phyloP scores from a whole-genome alignment of 164 flowering plant genomes.

The Echeveria elegans region DNA sequence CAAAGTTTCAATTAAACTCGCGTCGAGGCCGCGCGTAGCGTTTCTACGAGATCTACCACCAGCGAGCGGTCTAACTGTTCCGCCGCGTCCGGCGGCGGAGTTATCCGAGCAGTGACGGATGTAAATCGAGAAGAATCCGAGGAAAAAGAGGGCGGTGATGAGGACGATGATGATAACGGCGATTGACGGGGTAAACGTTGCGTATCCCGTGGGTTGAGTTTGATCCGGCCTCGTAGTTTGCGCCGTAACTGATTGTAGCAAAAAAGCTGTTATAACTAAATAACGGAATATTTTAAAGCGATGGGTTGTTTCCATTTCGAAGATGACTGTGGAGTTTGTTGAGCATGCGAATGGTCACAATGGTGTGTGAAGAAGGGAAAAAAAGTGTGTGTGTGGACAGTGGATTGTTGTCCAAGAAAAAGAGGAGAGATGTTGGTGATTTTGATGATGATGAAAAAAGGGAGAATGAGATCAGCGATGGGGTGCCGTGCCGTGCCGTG shows the following conservation, averaged over 20 bases:
- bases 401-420: neutral
- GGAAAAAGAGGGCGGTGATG: conserved; percentile 27
- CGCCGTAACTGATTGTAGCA: neutral
- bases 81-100: neutral
- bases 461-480: too few relatives aligned
- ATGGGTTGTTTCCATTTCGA: too few relatives aligned
- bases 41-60: neutral
- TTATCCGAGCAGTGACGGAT: conserved; percentile 27
- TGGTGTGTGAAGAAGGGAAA: neutral
- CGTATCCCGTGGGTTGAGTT: neutral
- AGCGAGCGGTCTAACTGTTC: conserved; percentile 4
- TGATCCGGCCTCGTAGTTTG: neutral
- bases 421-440: neutral
- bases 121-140: conserved; percentile 36
- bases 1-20: conserved; percentile 16
- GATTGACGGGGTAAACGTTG: conserved; percentile 16
- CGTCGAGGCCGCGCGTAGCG: conserved; percentile 23
- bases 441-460: too few relatives aligned
- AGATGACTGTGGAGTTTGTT: too few relatives aligned
- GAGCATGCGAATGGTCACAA: neutral
- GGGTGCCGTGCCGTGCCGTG: too few relatives aligned
- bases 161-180: conserved; percentile 29
- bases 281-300: neutral
- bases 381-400: neutral
- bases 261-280: neutral